A percentile compares a stretch with the other conserved stretches of the same genome.
Conservation (phyloP, 306 rosid genomes). For the Begonia peltatifolia region DNA sequence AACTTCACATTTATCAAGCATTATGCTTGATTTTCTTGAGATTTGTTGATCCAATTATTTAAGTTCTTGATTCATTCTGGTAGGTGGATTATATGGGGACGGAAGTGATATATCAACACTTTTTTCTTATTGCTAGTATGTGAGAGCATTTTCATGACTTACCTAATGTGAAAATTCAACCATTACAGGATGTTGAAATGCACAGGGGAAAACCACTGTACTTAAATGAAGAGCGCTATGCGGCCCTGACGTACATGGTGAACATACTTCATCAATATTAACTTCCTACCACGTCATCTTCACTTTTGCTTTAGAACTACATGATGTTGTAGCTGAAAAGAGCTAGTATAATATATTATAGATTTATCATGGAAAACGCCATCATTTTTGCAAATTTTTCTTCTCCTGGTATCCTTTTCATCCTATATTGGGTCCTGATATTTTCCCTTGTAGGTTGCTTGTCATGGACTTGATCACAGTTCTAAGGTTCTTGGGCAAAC, state of each 20-base stretch:
- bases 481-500: constrained; percentile 95
- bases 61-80: too few relatives aligned
- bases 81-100: too few relatives aligned
- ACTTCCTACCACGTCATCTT: not conserved
- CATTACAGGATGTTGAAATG: constrained; percentile 67
- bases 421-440: constrained; percentile 4
- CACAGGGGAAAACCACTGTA: constrained; percentile 79
- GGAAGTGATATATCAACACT: too few relatives aligned
- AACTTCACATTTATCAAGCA: too few relatives aligned
- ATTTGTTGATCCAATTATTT: too few relatives aligned
- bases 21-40: too few relatives aligned
- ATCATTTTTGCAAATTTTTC: not conserved
- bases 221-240: constrained; percentile 86
- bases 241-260: constrained; percentile 83
- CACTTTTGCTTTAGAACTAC: too few relatives aligned
- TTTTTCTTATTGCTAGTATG: too few relatives aligned
- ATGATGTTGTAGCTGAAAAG: not conserved
- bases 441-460: constrained; percentile 58
- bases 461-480: constrained; percentile 94
- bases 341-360: too few relatives aligned
- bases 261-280: not conserved
- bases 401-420: not conserved
- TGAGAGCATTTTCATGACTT: too few relatives aligned
- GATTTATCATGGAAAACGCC: too few relatives aligned
- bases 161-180: not conserved